Percentiles rank a stretch among this genome's conserved stretches.
These are phyloP conservation scores for Parsonsia alboflavescens DNA, from an alignment of 257 asterid genomes.

Conservation along the genomic window DNA sequence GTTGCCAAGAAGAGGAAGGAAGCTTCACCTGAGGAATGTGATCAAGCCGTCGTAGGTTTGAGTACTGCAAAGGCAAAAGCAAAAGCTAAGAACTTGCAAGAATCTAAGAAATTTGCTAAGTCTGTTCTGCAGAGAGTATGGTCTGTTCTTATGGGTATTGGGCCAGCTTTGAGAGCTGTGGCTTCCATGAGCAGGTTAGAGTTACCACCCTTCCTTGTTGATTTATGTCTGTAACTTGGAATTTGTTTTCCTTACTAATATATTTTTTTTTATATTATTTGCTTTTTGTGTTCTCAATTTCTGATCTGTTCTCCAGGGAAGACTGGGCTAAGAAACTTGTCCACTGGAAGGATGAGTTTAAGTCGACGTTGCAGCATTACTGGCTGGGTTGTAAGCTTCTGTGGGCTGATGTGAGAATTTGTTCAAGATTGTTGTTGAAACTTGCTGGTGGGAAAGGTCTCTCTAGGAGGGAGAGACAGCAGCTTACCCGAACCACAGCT, in stretches of 20 bases:
- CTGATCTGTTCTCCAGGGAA: slow-evolving; percentile 42
- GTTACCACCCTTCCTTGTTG: neutral
- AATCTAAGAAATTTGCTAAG: slow-evolving; percentile 44
- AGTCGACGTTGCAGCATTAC: slow-evolving; percentile 78
- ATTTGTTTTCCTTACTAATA: neutral
- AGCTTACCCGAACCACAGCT: slow-evolving; percentile 85
- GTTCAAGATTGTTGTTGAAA: slow-evolving; percentile 72
- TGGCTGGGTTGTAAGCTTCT: slow-evolving; percentile 89
- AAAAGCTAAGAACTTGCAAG: slow-evolving; percentile 62
- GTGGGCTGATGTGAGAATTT: slow-evolving; percentile 89
- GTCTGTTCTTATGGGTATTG: slow-evolving; percentile 65
- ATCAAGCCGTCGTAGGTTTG: slow-evolving; percentile 81
- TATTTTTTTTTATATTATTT: slow-evolving; percentile 10
- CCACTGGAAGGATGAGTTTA: slow-evolving; percentile 78
- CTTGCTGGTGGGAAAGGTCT: slow-evolving; percentile 81
- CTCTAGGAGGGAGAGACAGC: slow-evolving; percentile 90
- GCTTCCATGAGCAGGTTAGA: slow-evolving; percentile 81
- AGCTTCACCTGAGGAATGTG: slow-evolving; percentile 93
- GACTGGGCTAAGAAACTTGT: slow-evolving; percentile 76
- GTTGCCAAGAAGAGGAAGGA: slow-evolving; percentile 58
- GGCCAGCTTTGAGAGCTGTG: slow-evolving; percentile 70
- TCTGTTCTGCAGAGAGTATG: slow-evolving; percentile 48
- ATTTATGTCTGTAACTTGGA: neutral
- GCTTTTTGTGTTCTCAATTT: slow-evolving; percentile 1
- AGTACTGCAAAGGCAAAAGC: slow-evolving; percentile 88